Conservation (phyloP, 2,329 filamentous ascomycete species). For the Ambrosiella cleistominuta region DNA sequence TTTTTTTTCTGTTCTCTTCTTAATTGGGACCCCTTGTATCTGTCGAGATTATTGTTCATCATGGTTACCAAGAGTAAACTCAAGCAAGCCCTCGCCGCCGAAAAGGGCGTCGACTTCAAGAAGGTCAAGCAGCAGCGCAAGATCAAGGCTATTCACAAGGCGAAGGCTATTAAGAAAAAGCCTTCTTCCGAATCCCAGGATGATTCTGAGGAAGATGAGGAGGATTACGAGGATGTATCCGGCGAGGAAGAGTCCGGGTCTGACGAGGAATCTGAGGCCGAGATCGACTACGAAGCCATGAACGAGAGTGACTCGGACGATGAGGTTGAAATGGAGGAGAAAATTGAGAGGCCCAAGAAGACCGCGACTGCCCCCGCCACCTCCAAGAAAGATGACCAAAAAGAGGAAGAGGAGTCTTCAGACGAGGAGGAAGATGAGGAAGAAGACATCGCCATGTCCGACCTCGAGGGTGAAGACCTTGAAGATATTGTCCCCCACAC, state of each 20-base stretch:
- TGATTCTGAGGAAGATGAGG: slow-evolving; percentile 18
- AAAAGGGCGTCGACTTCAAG: slow-evolving; percentile 36
- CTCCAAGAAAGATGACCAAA: slow-evolving; percentile 18
- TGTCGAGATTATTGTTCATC: not conserved
- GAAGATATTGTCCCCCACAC: slow-evolving; percentile 81
- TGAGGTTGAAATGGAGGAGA: slow-evolving; percentile 60
- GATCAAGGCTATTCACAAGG: slow-evolving; percentile 27
- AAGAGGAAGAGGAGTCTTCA: slow-evolving; percentile 29
- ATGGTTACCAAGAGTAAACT: slow-evolving; percentile 33
- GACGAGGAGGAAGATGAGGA: slow-evolving; percentile 54
- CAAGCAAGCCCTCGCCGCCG: slow-evolving; percentile 35
- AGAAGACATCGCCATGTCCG: slow-evolving; percentile 76
- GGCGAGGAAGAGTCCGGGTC: slow-evolving; percentile 19
- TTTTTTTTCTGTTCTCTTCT: not conserved
- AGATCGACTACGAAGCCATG: slow-evolving; percentile 34
- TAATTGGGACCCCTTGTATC: not conserved
- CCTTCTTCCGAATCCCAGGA: slow-evolving; percentile 15
- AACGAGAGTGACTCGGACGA: slow-evolving; percentile 49
- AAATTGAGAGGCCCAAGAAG: slow-evolving; percentile 33
- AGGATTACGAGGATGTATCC: slow-evolving; percentile 19
- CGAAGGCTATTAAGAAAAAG: slow-evolving; percentile 19
- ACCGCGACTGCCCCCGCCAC: slow-evolving; percentile 23
- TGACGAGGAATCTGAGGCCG: slow-evolving; percentile 15
- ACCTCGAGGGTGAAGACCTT: slow-evolving; percentile 58
- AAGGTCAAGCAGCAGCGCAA: slow-evolving; percentile 34